Conservation (phyloP, 495 filamentous ascomycete species). For the Clohesyomyces aquaticus region DNA sequence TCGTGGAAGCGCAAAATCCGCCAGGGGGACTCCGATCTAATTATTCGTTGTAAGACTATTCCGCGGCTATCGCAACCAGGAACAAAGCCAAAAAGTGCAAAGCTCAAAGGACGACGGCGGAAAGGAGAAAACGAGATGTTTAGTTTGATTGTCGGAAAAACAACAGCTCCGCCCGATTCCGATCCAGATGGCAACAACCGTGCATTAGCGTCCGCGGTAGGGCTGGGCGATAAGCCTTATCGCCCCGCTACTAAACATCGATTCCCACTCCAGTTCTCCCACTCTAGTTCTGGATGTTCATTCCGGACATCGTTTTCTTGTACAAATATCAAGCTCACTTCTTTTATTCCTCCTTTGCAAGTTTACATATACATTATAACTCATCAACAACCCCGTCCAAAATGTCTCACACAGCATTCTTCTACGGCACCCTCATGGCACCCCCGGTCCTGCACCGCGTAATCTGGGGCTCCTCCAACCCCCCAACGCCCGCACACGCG, state of each 20-base stretch:
- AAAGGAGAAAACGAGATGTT: background rate
- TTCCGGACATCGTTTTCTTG: background rate
- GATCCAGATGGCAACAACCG: background rate
- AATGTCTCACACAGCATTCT: conserved; percentile 58
- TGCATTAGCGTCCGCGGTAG: conserved; percentile 33
- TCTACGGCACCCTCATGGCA: conserved; percentile 79
- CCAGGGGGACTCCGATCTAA: no score
- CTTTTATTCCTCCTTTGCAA: background rate
- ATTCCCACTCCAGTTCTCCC: no score
- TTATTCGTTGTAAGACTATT: background rate
- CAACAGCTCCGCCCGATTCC: background rate
- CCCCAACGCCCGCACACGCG: conserved; percentile 31
- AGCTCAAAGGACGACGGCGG: background rate
- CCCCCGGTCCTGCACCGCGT: conserved; percentile 81
- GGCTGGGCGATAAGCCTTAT: conserved; percentile 32
- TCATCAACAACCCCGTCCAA: no score
- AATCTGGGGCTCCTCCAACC: conserved; percentile 65
- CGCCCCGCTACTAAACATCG: conserved; percentile 1
- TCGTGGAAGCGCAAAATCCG: no score
- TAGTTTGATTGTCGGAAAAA: background rate
- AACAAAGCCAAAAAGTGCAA: background rate
- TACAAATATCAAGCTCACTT: background rate
- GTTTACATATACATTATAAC: background rate
- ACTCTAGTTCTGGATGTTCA: background rate
- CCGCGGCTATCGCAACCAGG: background rate